Base-by-base conservation (phyloP, 2,329 filamentous ascomycete species). In the Verticillium dahliae region DNA sequence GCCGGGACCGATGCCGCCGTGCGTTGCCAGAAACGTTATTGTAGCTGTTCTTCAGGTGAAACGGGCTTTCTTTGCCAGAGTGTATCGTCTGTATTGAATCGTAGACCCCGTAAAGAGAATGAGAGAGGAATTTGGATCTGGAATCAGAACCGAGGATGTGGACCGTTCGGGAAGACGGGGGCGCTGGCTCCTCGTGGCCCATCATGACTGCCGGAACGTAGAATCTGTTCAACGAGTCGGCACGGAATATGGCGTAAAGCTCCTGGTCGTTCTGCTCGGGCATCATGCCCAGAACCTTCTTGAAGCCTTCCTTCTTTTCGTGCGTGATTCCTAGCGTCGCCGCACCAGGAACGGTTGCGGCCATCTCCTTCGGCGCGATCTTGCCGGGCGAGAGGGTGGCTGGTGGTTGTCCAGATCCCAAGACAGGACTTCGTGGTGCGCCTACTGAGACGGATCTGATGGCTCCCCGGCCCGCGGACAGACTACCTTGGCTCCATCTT, bases 71-170 rank as follows among this genome's bases (percentile, higher is more conserved):
- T n/a, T 50, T n/a, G 9, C n/a, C n/a, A n/a, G 60, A 33, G 35
- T 62, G 10, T 31, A 78, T 61, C 62, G 74, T 65, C 50, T 76
- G 72, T 2, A 78, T 74, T 1, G 74, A 75, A 50, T 77, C 74
- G 63, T 78, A 78, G 0, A 78, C 71, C 14, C 72, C 73, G 3
- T 73, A 77, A 6, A 78, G 67, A 1, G 75, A 75, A 55, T 78
- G 76, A 2, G 76, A 75, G 11, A 78, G 74, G 31, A 77, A 77
- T 27, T 72, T 71, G 22, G 76, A 76, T 45, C 75, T 69, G 55
- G 72, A 74, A 63, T 79, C 77, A 58, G 75, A 70, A 27, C 75
- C 77, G 1, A 80, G 70, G 9, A 78, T 76, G 59, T 78, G 73
- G 22, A 78, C 76, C 34, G 75, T 77, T 68, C 15, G 71, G 69